phyloP scores from a whole-genome alignment of 2,329 filamentous ascomycete genomes.

The Diaporthe amygdali region DNA sequence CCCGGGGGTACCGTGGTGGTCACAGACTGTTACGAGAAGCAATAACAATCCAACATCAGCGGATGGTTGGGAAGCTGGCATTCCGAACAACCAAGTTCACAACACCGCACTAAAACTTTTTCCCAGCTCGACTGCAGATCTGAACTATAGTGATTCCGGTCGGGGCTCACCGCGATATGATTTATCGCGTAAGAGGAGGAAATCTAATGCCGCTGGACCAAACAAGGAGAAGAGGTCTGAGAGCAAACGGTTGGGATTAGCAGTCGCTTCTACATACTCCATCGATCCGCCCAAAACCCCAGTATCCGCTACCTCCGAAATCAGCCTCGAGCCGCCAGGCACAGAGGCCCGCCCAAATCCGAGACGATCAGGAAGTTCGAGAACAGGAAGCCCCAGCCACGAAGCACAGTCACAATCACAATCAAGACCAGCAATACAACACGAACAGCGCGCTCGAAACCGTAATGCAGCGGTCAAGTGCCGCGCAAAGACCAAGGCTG shows the following conservation, averaged over 20 bases:
- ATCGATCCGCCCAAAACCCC: background rate
- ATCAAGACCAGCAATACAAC: background rate
- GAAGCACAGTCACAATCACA: background rate
- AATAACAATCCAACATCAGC: background rate
- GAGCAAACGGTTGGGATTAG: background rate
- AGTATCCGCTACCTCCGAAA: too few species aligned
- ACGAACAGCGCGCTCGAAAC: constrained; percentile 30
- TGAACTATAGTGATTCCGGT: background rate
- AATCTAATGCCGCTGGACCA: background rate
- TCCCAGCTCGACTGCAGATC: background rate
- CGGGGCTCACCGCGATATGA: background rate
- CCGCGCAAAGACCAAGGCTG: constrained; percentile 36
- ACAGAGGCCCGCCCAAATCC: background rate
- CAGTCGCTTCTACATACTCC: background rate
- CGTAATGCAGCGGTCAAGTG: constrained; percentile 36
- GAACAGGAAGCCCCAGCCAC: background rate
- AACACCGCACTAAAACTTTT: background rate
- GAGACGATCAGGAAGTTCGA: background rate
- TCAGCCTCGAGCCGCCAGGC: background rate
- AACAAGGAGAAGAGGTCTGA: background rate
- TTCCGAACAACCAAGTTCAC: too few species aligned
- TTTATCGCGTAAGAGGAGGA: background rate
- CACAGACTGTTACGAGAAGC: background rate
- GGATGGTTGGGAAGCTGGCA: too few species aligned
- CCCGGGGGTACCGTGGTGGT: background rate